Conservation (phyloP, 2,329 filamentous ascomycete species). For the Ceratocystis destructans region DNA sequence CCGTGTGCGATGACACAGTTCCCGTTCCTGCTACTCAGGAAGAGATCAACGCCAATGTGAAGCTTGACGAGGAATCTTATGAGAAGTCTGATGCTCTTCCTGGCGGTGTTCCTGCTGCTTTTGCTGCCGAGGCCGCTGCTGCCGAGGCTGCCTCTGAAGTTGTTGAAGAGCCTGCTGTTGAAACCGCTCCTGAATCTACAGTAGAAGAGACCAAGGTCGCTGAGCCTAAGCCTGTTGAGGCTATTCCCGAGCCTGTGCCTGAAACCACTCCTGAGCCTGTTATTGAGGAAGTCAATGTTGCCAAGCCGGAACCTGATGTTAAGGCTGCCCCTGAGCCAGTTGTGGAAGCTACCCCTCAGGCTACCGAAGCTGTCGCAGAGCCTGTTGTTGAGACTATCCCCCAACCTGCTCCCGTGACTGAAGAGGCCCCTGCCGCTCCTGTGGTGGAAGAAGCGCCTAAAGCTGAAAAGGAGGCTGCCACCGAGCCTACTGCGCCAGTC, state of each 20-base stretch:
- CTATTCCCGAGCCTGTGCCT: slow-evolving; percentile 18
- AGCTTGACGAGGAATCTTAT: slow-evolving; percentile 74
- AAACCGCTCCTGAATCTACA: slow-evolving; percentile 15
- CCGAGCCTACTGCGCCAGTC: background rate
- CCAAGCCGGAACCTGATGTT: slow-evolving; percentile 18
- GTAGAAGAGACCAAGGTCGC: slow-evolving; percentile 19
- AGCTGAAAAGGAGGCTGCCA: slow-evolving; percentile 6
- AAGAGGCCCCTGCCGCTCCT: slow-evolving; percentile 28
- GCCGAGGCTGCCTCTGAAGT: slow-evolving; percentile 19
- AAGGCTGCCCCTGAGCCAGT: slow-evolving; percentile 20
- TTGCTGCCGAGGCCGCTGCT: slow-evolving; percentile 32
- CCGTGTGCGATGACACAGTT: slow-evolving; percentile 64
- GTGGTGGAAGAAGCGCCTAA: slow-evolving; percentile 14
- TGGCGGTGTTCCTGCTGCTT: slow-evolving; percentile 51
- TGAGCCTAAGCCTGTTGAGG: slow-evolving; percentile 19
- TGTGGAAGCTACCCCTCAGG: slow-evolving; percentile 16
- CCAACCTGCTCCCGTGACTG: slow-evolving; percentile 23
- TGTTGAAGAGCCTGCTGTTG: slow-evolving; percentile 11
- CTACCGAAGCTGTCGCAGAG: slow-evolving; percentile 3
- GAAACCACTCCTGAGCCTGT: slow-evolving; percentile 17
- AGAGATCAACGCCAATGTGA: slow-evolving; percentile 56
- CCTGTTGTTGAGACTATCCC: slow-evolving; percentile 18
- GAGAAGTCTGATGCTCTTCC: slow-evolving; percentile 59
- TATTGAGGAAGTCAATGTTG: slow-evolving; percentile 14
- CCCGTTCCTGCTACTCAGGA: slow-evolving; percentile 58